Evolutionary conservation across 2,329 filamentous ascomycete species (phyloP).

Genomic region (Cladosporium velox): DNA sequence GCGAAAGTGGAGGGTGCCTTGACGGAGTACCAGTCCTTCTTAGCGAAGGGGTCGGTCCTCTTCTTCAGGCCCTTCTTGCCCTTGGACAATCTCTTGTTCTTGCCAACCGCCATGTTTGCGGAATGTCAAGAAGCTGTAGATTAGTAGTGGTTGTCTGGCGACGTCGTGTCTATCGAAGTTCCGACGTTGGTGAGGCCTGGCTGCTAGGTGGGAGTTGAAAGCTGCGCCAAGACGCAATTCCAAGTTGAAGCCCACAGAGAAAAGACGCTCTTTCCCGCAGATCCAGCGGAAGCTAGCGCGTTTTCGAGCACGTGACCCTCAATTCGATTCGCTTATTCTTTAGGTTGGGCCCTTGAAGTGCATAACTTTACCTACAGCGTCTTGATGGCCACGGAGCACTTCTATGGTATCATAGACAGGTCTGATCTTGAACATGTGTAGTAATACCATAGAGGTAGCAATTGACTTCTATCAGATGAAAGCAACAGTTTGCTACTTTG

Average conservation of each 20-base stretch:
- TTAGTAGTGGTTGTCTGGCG: conserved; percentile 22
- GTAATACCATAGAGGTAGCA: background rate
- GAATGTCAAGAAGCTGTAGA: conserved; percentile 24
- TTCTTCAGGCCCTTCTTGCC: conserved; percentile 99
- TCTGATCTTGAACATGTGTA: background rate
- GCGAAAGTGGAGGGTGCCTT: conserved; percentile 98
- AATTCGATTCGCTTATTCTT: background rate
- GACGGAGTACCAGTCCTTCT: conserved; percentile 99
- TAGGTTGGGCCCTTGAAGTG: background rate
- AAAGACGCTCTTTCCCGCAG: background rate
- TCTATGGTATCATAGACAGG: background rate
- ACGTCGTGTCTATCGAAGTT: conserved; percentile 19
- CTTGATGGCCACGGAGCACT: background rate
- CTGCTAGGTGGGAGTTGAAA: background rate
- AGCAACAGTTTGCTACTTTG: background rate
- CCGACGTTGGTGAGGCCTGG: conserved; percentile 7
- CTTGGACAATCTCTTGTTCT: conserved; percentile 99
- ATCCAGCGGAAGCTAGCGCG: background rate
- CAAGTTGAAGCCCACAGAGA: background rate
- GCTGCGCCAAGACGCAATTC: conserved; percentile 1
- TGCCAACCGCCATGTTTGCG: conserved; percentile 72
- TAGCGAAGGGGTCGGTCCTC: conserved; percentile 96
- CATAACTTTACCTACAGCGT: background rate
- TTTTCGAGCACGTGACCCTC: background rate
- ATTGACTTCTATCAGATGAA: background rate